phyloP scores from a whole-genome alignment of 2,329 filamentous ascomycete genomes.

The Fusarium anguioides region DNA sequence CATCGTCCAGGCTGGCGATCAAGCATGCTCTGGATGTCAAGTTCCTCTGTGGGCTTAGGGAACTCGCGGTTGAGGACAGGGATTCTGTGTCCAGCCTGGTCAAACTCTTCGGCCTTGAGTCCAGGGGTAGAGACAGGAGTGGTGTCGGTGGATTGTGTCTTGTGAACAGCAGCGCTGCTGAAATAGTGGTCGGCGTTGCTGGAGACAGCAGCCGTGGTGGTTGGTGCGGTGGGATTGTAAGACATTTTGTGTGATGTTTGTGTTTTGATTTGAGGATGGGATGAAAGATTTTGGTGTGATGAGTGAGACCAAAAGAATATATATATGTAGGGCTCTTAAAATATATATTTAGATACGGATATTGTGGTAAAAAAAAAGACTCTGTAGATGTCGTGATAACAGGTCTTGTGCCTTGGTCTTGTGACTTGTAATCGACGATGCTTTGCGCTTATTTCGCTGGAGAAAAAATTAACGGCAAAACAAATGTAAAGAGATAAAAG shows the following conservation, averaged over 20 bases:
- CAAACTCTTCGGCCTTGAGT: slow-evolving; percentile 26
- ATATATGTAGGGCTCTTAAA: background rate
- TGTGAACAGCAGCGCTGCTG: slow-evolving; percentile 22
- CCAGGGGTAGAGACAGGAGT: slow-evolving; percentile 40
- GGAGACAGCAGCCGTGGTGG: slow-evolving; percentile 24
- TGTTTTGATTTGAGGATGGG: background rate
- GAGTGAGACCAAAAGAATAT: background rate
- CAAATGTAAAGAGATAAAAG: slow-evolving; percentile 2
- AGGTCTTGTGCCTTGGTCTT: background rate
- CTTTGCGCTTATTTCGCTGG: background rate
- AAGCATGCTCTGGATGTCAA: slow-evolving; percentile 58
- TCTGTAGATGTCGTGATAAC: background rate
- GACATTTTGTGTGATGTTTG: slow-evolving; percentile 13
- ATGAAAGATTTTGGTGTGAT: background rate
- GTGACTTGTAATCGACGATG: background rate
- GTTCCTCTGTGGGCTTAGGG: slow-evolving; percentile 54
- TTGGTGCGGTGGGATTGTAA: slow-evolving; percentile 21
- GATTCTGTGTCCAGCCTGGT: slow-evolving; percentile 44
- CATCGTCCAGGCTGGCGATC: slow-evolving; percentile 57
- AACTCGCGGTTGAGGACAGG: slow-evolving; percentile 52
- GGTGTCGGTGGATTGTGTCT: slow-evolving; percentile 35
- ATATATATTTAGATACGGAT: background rate
- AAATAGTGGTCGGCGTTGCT: slow-evolving; percentile 37
- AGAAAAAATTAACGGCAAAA: slow-evolving; percentile 3
- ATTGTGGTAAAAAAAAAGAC: background rate